phyloP scores from a whole-genome alignment of 1,284 basidiomycete species.

The Moniliophthora roreri region DNA sequence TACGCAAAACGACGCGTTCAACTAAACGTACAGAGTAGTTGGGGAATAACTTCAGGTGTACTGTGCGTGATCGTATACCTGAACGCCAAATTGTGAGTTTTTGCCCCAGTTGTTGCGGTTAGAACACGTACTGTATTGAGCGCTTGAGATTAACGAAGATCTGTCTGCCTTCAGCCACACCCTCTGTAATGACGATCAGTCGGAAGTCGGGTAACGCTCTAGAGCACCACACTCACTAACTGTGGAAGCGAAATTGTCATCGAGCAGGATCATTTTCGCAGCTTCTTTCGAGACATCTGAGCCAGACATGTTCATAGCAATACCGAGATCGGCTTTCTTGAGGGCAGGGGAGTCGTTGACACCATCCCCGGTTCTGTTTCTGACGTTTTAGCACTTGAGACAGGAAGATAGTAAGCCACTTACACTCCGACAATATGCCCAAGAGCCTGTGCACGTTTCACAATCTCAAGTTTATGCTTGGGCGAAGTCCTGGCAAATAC shows the following conservation, averaged over 20 bases:
- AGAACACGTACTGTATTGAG: constrained; percentile 54
- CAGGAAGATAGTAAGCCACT: no score
- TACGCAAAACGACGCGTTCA: not conserved
- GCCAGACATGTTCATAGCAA: constrained; percentile 75
- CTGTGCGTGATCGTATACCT: constrained; percentile 68
- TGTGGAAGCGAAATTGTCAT: constrained; percentile 70
- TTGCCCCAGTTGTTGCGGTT: not conserved
- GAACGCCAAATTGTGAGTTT: not conserved
- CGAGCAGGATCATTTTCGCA: constrained; percentile 69
- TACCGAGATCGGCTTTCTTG: constrained; percentile 72
- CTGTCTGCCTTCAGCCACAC: constrained; percentile 66
- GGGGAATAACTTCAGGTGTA: constrained; percentile 68
- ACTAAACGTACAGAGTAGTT: constrained; percentile 52
- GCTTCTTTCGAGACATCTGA: constrained; percentile 75
- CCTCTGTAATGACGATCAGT: constrained; percentile 38
- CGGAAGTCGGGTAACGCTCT: not conserved
- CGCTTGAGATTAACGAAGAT: constrained; percentile 71
- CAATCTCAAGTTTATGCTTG: constrained; percentile 72
- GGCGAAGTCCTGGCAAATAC: constrained; percentile 73
- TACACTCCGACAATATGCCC: constrained; percentile 74
- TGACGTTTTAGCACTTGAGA: no score
- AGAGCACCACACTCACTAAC: constrained; percentile 50
- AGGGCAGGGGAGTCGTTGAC: constrained; percentile 72
- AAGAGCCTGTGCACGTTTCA: constrained; percentile 67
- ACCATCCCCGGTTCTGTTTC: constrained; percentile 68